These are phyloP conservation scores for Cryptosporidium canis DNA, from an alignment of 169 alveolate genomes.

Conservation along the genomic window DNA sequence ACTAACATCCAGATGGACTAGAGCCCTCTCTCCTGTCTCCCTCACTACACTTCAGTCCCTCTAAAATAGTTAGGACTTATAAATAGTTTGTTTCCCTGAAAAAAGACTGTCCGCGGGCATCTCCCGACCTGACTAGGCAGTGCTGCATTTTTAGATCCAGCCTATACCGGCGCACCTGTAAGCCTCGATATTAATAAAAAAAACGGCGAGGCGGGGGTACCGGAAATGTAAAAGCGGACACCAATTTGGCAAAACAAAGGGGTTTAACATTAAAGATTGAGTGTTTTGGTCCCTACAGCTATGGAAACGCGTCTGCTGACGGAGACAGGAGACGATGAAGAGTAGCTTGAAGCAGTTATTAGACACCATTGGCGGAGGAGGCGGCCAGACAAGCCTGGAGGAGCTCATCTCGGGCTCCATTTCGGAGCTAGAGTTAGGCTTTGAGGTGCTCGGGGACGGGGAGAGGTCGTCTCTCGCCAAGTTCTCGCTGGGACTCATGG, in stretches of 20 bases:
- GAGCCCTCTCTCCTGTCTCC: background rate
- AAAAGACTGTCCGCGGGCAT: no score
- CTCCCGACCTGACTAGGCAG: no score
- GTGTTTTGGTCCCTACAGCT: background rate
- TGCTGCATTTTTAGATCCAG: no score
- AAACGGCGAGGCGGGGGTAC: no score
- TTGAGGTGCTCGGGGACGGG: background rate
- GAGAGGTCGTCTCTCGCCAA: background rate
- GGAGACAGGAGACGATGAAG: background rate
- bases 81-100: no score
- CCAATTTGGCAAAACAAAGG: no score
- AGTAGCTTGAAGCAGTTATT: background rate
- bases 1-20: conserved; percentile 70
- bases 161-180: no score
- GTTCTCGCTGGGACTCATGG: conserved; percentile 15
- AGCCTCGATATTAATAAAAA: no score
- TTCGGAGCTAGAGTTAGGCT: background rate
- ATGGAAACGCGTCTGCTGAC: background rate
- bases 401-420: background rate
- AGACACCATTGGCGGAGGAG: background rate
- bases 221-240: no score
- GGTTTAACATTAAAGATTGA: no score
- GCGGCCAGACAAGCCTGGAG: background rate
- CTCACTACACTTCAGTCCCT: background rate
- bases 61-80: no score